A percentile compares a stretch with the other conserved stretches of the same genome.
phyloP scores from a whole-genome alignment of 2,329 filamentous ascomycete genomes.

The Aspergillus intermedius region DNA sequence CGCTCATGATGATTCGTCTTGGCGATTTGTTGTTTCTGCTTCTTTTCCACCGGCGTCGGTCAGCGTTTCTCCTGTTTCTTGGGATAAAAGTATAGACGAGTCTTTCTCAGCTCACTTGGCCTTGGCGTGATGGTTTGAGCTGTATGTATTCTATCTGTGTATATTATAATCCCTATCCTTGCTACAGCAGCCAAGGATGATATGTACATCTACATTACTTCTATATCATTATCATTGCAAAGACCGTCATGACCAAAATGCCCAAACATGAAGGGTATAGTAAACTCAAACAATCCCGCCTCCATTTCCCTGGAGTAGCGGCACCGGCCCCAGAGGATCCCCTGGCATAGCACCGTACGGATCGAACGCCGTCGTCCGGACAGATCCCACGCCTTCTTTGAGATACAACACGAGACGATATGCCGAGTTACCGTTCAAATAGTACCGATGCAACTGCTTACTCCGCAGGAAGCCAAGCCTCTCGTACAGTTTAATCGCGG shows the following conservation, averaged over 20 bases:
- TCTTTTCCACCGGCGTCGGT: no score
- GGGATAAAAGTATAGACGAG: no score
- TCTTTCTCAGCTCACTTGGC: no score
- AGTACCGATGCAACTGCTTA: conserved; percentile 90
- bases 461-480: conserved; percentile 83
- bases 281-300: conserved; percentile 1
- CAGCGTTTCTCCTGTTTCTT: no score
- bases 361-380: conserved; percentile 33
- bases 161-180: not conserved
- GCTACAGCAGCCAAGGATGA: not conserved
- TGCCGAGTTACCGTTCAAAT: conserved; percentile 91
- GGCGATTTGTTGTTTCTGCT: no score
- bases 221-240: not conserved
- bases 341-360: conserved; percentile 17
- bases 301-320: conserved; percentile 19
- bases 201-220: not conserved
- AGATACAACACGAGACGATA: conserved; percentile 81
- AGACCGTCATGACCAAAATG: not conserved
- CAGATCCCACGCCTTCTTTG: conserved; percentile 52
- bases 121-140: no score
- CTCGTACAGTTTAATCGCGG: conserved; percentile 89
- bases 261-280: not conserved
- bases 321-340: conserved; percentile 11
- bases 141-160: no score
- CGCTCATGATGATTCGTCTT: no score